A percentile compares a stretch with the other conserved stretches of the same genome.
These are phyloP conservation scores for Blastocystis hominis DNA, from an alignment of 352 stramenopile genomes.

Conservation along the genomic window DNA sequence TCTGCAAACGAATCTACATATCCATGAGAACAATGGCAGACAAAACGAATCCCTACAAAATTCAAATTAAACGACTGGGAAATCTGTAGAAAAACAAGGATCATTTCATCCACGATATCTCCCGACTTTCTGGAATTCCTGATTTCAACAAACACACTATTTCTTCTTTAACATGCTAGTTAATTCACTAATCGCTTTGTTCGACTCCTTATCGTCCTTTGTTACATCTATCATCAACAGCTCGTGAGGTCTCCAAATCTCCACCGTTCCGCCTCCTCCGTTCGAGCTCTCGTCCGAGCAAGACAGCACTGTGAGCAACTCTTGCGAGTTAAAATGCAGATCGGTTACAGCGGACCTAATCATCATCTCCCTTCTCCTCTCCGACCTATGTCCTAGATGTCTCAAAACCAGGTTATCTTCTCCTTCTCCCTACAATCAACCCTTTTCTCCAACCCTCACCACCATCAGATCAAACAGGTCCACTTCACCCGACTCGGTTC, in stretches of 20 bases:
- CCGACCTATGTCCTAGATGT: not conserved
- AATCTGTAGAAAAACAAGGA: not conserved
- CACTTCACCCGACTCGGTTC: constrained; percentile 18
- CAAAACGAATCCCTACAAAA: not conserved
- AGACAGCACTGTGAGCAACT: not conserved
- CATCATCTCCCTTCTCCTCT: not conserved
- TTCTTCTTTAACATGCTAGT: constrained; percentile 6
- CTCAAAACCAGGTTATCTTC: constrained; percentile 19
- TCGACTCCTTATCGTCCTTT: not conserved
- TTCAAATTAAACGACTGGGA: not conserved
- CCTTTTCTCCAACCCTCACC: not conserved
- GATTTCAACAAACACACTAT: constrained; percentile 17
- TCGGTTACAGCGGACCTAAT: not conserved
- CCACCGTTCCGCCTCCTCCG: not conserved
- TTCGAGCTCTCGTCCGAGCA: not conserved
- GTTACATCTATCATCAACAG: not conserved
- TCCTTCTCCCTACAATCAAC: not conserved
- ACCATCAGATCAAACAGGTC: constrained; percentile 10
- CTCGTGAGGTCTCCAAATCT: constrained; percentile 31
- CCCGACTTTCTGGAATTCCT: not conserved
- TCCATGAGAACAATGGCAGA: not conserved
- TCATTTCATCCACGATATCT: not conserved
- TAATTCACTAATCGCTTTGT: not conserved
- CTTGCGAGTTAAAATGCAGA: constrained; percentile 14
- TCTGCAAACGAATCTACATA: not conserved